Evolutionary conservation across 257 asterid species (phyloP), one percentile per base, ranked within the genome.

Genomic region (Echium plantagineum): DNA sequence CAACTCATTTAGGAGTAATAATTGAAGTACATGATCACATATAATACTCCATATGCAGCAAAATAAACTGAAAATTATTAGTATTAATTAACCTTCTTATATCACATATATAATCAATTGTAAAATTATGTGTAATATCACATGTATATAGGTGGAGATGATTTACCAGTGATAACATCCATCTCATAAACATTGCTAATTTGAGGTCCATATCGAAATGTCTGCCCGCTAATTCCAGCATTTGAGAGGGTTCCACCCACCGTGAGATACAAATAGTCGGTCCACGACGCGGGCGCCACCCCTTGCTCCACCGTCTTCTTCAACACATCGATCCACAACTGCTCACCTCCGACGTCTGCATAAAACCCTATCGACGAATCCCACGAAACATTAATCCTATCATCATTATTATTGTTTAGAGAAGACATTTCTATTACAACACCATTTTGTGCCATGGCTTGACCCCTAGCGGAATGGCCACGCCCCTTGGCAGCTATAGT

Each of bases 201-300:
- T 54, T 85, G 96, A 70, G 96, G 96, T 8, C 94, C 96, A 68
- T 85, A 52, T 0, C 70, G 66, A 24, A 81, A 87, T 0, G 87
- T 53, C 30, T 87, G 96, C 0, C 96, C 96, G 70, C 96, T 78
- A 6, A 87, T 77, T 6, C 94, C 96, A 0, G 63, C 96, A 53
- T 87, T 87, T 18, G 96, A 87, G 9, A 87, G 84, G 0, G 94
- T 85, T 17, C 96, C 94, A 0, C 94, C 96, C 47, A 85, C 94
- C 4, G 73, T 83, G 4, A 85, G 67, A 77, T 85, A 75, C 62
- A 87, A 57, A 59, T 81, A 87, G 60, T 87, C 96, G 0, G 96
- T 85, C 96, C 91, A 87, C 0, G 96, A 79, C 0, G 75, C 67
- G 0, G 94, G 91, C 16, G 87, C 69, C 1, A 87, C 60, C 0